Percentiles rank a stretch among this genome's conserved stretches.
Evolutionary conservation across 345 rosid genomes (phyloP).

Genomic region (Acer campestre): DNA sequence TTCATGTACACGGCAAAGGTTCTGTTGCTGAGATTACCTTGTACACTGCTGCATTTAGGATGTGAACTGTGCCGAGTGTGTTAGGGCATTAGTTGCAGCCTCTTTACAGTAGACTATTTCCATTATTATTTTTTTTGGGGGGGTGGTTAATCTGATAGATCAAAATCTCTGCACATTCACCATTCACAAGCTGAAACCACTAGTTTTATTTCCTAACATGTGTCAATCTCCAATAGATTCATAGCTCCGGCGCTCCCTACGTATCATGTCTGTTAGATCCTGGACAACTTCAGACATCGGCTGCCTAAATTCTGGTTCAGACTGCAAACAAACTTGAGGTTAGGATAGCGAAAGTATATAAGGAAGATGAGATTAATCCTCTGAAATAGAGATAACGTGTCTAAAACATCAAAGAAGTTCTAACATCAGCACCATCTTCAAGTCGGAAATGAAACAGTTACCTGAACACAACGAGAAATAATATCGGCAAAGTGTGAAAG

Average conservation of each 20-base stretch:
- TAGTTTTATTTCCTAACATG: constrained; percentile 1
- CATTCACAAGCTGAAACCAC: constrained; percentile 21
- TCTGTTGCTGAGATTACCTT: constrained; percentile 1
- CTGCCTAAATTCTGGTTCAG: constrained; percentile 84
- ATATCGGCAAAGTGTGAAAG: constrained; percentile 92
- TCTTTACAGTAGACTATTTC: constrained; percentile 14
- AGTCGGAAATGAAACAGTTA: constrained; percentile 27
- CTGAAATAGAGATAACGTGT: background rate
- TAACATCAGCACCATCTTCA: background rate
- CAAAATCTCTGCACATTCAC: constrained; percentile 16
- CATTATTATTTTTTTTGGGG: no score
- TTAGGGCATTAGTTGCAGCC: constrained; percentile 14
- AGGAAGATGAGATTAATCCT: background rate
- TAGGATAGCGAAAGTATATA: background rate
- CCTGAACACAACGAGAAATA: constrained; percentile 94
- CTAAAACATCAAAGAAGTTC: background rate
- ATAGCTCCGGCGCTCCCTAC: constrained; percentile 65
- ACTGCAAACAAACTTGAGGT: constrained; percentile 41
- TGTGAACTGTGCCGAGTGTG: constrained; percentile 11
- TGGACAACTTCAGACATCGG: constrained; percentile 95
- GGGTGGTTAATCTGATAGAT: constrained; percentile 7
- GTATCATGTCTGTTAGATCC: constrained; percentile 79
- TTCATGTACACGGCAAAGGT: background rate
- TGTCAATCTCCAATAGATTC: constrained; percentile 55
- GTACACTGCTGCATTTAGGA: background rate